phyloP scores from a whole-genome alignment of 2,329 filamentous ascomycete genomes.

The Parastagonospora nodorum region DNA sequence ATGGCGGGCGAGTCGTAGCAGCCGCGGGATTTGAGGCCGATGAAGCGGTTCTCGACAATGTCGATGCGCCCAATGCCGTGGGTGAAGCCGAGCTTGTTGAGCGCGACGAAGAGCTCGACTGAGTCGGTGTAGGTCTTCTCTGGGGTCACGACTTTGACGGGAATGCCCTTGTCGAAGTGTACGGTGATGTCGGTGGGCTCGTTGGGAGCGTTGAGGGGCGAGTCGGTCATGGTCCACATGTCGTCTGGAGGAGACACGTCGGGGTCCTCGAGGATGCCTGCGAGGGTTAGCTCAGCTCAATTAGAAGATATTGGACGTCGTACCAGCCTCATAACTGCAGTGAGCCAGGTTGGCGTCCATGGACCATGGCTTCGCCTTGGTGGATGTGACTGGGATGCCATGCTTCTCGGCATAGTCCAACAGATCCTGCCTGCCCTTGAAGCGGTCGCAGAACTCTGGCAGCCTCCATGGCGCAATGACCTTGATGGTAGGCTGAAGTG shows the following conservation, averaged over 20 bases:
- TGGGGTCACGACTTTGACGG: slow-evolving; percentile 66
- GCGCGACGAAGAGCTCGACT: slow-evolving; percentile 72
- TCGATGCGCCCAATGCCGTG: slow-evolving; percentile 81
- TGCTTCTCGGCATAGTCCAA: slow-evolving; percentile 71
- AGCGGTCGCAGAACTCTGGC: slow-evolving; percentile 71
- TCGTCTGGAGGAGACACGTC: slow-evolving; percentile 70
- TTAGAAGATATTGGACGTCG: background rate
- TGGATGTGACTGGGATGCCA: slow-evolving; percentile 73
- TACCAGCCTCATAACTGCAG: slow-evolving; percentile 78
- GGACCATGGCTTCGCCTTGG: slow-evolving; percentile 65
- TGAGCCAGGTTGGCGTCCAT: slow-evolving; percentile 73
- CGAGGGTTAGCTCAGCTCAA: background rate
- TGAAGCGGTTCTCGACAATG: slow-evolving; percentile 82
- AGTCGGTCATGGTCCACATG: slow-evolving; percentile 78
- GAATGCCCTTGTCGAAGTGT: slow-evolving; percentile 76
- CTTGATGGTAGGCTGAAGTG: slow-evolving; percentile 68
- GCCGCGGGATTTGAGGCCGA: slow-evolving; percentile 78
- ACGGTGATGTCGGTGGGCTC: slow-evolving; percentile 73
- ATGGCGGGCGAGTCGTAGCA: slow-evolving; percentile 69
- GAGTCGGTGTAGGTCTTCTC: slow-evolving; percentile 68
- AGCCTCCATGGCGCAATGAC: slow-evolving; percentile 78
- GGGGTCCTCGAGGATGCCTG: slow-evolving; percentile 67
- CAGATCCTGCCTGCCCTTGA: slow-evolving; percentile 73
- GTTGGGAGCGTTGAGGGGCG: slow-evolving; percentile 72
- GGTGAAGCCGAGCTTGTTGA: slow-evolving; percentile 72